Evolutionary conservation across 2,329 filamentous ascomycete species (phyloP).

Genomic region (Colletotrichum aenigma): DNA sequence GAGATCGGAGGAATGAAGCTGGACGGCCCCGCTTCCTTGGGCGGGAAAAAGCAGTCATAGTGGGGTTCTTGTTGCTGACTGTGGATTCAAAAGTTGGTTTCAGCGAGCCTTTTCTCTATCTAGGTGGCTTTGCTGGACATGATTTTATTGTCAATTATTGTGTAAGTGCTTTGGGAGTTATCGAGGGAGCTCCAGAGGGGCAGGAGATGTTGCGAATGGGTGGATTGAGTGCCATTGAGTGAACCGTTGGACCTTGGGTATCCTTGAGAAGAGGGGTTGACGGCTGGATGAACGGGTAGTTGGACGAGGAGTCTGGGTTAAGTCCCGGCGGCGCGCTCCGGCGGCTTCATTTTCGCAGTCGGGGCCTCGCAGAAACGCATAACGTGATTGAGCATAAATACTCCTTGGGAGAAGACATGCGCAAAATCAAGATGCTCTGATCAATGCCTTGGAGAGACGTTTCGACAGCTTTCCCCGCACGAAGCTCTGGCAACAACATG

Average conservation of each 20-base stretch:
- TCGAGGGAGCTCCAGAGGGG: neutral
- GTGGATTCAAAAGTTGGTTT: neutral
- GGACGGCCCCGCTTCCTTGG: neutral
- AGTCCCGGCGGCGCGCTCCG: neutral
- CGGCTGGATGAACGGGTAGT: neutral
- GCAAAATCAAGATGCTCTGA: neutral
- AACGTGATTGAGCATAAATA: neutral
- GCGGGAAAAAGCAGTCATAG: neutral
- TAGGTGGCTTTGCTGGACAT: neutral
- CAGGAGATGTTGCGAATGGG: neutral
- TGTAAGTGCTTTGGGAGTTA: neutral
- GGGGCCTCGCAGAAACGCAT: neutral
- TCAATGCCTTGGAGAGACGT: neutral
- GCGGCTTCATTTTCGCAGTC: neutral
- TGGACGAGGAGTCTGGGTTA: neutral
- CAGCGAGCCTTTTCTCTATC: neutral
- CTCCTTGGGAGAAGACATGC: neutral
- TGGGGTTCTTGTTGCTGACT: neutral
- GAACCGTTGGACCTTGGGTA: neutral
- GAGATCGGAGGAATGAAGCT: slow-evolving; percentile 4
- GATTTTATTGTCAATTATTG: neutral
- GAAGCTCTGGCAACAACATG: slow-evolving; percentile 15
- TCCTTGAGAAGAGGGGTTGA: neutral
- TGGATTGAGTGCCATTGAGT: neutral
- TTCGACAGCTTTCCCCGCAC: slow-evolving; percentile 11